phyloP scores from a whole-genome alignment of 352 stramenopile genomes.

The Pseudoperonospora humuli region DNA sequence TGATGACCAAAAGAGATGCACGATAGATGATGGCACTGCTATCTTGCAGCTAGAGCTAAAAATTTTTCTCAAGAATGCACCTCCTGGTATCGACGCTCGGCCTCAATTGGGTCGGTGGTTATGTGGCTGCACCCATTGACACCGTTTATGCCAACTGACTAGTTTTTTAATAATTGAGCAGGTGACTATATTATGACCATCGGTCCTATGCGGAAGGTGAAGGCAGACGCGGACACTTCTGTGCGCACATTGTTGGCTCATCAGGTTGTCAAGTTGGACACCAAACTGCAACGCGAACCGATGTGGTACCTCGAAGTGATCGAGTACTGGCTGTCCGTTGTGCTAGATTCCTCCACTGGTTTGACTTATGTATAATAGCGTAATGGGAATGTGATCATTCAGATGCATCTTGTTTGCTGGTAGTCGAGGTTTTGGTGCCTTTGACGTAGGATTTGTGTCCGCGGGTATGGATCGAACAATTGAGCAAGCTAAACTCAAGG shows the following conservation, averaged over 20 bases:
- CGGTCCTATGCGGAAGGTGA: constrained; percentile 45
- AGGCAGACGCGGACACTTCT: constrained; percentile 5
- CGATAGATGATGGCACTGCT: constrained; percentile 72
- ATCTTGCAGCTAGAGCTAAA: constrained; percentile 50
- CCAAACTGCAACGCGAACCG: constrained; percentile 49
- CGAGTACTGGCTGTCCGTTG: constrained; percentile 57
- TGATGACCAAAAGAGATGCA: constrained; percentile 29
- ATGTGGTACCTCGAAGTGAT: constrained; percentile 68
- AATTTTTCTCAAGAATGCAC: constrained; percentile 56
- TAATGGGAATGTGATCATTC: too few relatives aligned
- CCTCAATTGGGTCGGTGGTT: not conserved
- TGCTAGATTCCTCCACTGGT: constrained; percentile 1
- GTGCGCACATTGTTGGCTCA: constrained; percentile 40
- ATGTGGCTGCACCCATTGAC: not conserved
- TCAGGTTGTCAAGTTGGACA: constrained; percentile 47
- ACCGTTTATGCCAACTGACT: not conserved
- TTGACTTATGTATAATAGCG: too few relatives aligned
- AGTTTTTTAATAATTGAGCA: constrained; percentile 1
- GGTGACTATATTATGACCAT: constrained; percentile 78
- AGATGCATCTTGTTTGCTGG: too few relatives aligned
- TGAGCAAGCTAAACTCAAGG: too few relatives aligned
- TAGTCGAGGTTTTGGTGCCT: too few relatives aligned
- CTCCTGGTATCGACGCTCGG: constrained; percentile 30
- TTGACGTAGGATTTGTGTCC: too few relatives aligned
- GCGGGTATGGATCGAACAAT: too few relatives aligned